phyloP scores from a whole-genome alignment of 73 alveolate species.

The Paramecium primaurelia region DNA sequence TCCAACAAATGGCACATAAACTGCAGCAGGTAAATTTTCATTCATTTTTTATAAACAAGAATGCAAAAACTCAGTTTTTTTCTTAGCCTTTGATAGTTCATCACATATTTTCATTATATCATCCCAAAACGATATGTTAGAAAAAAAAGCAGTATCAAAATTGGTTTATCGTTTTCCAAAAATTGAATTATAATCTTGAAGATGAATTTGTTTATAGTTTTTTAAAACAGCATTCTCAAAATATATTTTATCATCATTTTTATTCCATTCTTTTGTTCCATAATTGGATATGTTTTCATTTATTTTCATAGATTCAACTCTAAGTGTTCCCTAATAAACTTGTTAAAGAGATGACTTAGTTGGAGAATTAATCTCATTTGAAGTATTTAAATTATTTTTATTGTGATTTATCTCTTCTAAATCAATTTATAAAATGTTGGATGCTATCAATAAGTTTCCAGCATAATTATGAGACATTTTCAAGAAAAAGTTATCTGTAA shows the following conservation, averaged over 20 bases:
- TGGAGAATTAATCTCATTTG: not conserved
- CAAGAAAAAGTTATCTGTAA: not conserved
- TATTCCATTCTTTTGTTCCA: not conserved
- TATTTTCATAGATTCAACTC: not conserved
- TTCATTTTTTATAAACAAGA: constrained; percentile 53
- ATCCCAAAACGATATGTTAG: constrained; percentile 41
- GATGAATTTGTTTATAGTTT: not conserved
- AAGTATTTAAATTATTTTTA: not conserved
- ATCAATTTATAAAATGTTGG: not conserved
- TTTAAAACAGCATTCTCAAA: not conserved
- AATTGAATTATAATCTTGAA: not conserved
- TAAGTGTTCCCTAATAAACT: not conserved
- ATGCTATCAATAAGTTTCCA: not conserved
- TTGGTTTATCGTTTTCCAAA: not conserved
- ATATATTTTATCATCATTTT: not conserved
- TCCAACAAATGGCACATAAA: constrained; percentile 74
- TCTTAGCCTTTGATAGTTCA: not conserved
- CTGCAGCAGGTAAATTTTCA: constrained; percentile 69
- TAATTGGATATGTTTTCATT: not conserved
- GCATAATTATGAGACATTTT: not conserved
- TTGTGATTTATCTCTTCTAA: not conserved
- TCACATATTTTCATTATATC: not conserved
- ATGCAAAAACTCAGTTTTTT: not conserved
- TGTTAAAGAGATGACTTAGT: not conserved
- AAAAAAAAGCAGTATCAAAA: not conserved